A percentile compares a stretch with the other conserved stretches of the same genome.
These are phyloP conservation scores for Gnomoniopsis sp. DNA, from an alignment of 2,329 filamentous ascomycete genomes.

Conservation along the genomic window DNA sequence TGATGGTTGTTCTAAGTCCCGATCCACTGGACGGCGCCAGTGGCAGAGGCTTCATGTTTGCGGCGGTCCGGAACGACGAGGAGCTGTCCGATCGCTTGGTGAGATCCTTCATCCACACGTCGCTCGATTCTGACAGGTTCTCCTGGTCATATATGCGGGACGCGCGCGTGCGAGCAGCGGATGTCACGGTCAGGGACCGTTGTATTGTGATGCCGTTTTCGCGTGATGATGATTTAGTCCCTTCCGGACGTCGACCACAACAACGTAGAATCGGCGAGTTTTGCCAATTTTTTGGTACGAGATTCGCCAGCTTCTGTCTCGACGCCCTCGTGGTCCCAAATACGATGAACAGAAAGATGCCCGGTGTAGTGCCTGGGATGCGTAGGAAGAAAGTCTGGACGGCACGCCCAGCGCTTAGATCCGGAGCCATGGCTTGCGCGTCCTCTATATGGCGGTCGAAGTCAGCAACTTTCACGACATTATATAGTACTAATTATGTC, in stretches of 20 bases:
- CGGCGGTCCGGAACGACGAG: background rate
- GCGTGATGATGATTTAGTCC: background rate
- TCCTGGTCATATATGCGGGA: background rate
- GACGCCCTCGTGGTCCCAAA: slow-evolving; percentile 24
- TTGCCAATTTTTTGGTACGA: slow-evolving; percentile 15
- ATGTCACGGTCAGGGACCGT: slow-evolving; percentile 15
- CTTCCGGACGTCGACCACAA: background rate
- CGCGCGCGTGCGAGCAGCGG: slow-evolving; percentile 3
- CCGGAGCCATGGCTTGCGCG: slow-evolving; percentile 11
- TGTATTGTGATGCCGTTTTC: slow-evolving; percentile 11
- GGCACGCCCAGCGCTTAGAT: slow-evolving; percentile 20
- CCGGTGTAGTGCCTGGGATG: slow-evolving; percentile 23
- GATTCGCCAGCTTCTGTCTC: slow-evolving; percentile 19
- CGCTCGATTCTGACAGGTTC: slow-evolving; percentile 4
- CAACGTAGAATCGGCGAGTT: background rate
- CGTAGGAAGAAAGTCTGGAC: slow-evolving; percentile 18
- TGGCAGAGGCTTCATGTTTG: slow-evolving; percentile 10
- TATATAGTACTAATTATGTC: background rate
- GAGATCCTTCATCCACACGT: slow-evolving; percentile 10
- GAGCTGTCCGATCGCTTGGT: background rate
- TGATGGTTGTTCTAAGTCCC: background rate
- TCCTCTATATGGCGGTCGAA: background rate
- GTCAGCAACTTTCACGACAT: background rate
- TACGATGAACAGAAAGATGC: slow-evolving; percentile 21
- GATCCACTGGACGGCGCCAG: background rate